Evolutionary conservation across 2,329 filamentous ascomycete species (phyloP), one percentile per base, ranked within the genome.

Genomic region (Aspergillus sp.): DNA sequence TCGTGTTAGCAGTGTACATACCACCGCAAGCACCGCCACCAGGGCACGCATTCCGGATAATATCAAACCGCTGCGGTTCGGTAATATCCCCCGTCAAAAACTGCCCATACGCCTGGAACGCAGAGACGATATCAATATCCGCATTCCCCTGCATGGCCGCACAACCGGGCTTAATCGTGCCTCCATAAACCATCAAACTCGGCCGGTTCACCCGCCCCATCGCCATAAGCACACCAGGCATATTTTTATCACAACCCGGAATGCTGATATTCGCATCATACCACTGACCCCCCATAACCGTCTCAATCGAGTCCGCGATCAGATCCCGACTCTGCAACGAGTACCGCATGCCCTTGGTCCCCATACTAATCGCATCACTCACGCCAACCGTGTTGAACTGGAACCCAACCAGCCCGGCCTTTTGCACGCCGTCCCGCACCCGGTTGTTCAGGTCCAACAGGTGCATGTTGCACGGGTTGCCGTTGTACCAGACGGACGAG

Each of bases 391-490:
- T 98, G 78, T 98, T 98, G 82, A 98, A 98, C 69, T 96, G 90
- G 78, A 94, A 95, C 54, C 90, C 89, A 51, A 95, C 79, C 52
- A 98, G 78, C 19, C 89, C 88, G 25, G 90, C 87, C 61, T 85
- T 76, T 59, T 83, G 73, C 27, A 88, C 85, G 53, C 84, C 82
- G 64, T 86, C 80, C 58, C 81, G 84, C 56, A 95, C 86, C 55
- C 85, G 75, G 68, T 85, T 78, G 65, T 88, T 95, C 52, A 98
- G 81, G 63, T 94, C 88, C 71, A 98, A 79, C 53, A 98, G 76
- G 72, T 98, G 93, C 91, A 96, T 98, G 75, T 98, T 98, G 78
- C 93, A 98, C 22, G 93, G 93, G 74, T 98, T 98, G 49, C 93
- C 93, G 60, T 89, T 86, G 74, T 91, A 96, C 93, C 93, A 98